Percentiles rank a stretch among this genome's conserved stretches.
Conservation (phyloP, 108 stramenopile species). For the Skeletonema grethae region DNA sequence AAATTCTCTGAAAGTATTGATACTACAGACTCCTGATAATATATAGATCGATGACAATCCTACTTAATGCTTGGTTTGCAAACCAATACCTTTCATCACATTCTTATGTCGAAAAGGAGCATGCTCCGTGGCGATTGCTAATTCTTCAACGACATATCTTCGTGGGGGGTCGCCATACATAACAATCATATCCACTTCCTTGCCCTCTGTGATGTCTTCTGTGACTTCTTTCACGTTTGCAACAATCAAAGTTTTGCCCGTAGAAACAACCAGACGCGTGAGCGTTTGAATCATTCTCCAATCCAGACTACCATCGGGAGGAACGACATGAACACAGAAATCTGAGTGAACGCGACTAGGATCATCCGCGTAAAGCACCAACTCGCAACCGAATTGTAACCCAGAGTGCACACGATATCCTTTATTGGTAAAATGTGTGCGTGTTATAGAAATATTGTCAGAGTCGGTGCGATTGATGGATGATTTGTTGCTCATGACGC, state of each 20-base stretch:
- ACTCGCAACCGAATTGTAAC: slow-evolving; percentile 85
- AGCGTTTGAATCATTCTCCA: slow-evolving; percentile 83
- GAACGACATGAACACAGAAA: slow-evolving; percentile 83
- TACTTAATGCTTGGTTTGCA: slow-evolving; percentile 50
- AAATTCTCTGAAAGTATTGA: neutral
- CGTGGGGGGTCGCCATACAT: neutral
- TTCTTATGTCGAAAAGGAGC: slow-evolving; percentile 87
- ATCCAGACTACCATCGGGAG: slow-evolving; percentile 40
- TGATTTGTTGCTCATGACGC: neutral
- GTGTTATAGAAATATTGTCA: slow-evolving; percentile 57
- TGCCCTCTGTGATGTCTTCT: slow-evolving; percentile 4
- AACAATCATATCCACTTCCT: slow-evolving; percentile 15
- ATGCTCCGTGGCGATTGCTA: slow-evolving; percentile 86
- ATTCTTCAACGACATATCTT: slow-evolving; percentile 63
- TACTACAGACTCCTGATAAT: neutral
- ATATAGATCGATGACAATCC: neutral
- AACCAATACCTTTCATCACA: slow-evolving; percentile 52
- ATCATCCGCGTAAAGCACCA: slow-evolving; percentile 87
- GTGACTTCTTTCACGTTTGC: slow-evolving; percentile 39
- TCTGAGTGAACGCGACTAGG: slow-evolving; percentile 83
- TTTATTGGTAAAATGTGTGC: slow-evolving; percentile 64
- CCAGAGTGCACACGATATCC: slow-evolving; percentile 91
- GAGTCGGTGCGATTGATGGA: slow-evolving; percentile 24
- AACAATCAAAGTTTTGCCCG: slow-evolving; percentile 78
- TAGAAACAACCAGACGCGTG: slow-evolving; percentile 67